Percentiles rank a stretch among this genome's conserved stretches.
Evolutionary conservation across 257 asterid genomes (phyloP).

Genomic region (Thymus quinquecostatus): DNA sequence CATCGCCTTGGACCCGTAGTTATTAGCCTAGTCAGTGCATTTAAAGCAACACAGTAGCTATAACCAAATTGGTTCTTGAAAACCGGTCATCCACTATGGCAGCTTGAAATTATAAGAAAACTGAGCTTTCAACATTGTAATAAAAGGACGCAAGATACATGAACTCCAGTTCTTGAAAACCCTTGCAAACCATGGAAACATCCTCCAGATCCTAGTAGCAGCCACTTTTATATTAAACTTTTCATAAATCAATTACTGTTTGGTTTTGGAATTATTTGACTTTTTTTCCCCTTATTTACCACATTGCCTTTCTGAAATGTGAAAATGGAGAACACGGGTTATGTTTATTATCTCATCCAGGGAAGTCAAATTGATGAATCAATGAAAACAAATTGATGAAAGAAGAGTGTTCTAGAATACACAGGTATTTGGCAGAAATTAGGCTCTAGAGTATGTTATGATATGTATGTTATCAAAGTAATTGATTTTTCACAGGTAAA

Average conservation of each 20-base stretch:
- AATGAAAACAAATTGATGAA: neutral
- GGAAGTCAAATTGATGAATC: neutral
- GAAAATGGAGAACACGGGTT: neutral
- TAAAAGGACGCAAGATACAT: constrained; percentile 13
- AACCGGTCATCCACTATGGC: constrained; percentile 8
- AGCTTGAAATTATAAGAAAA: neutral
- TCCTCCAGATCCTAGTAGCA: no score
- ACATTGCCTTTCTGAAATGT: neutral
- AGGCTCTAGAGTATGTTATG: neutral
- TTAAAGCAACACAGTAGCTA: constrained; percentile 20
- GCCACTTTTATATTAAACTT: no score
- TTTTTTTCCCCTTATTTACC: neutral
- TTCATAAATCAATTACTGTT: no score
- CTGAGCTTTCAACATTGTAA: neutral
- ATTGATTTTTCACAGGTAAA: neutral
- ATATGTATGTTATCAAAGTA: neutral
- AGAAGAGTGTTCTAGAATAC: neutral
- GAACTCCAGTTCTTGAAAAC: neutral
- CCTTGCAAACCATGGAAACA: neutral
- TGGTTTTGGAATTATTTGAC: neutral
- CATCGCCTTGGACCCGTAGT: constrained; percentile 9
- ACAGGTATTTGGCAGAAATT: neutral
- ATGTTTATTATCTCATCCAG: constrained; percentile 1
- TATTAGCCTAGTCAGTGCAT: constrained; percentile 1
- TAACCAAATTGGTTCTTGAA: constrained; percentile 22